Evolutionary conservation across 352 stramenopile species (phyloP).

Genomic region (Phytophthora crassamura): DNA sequence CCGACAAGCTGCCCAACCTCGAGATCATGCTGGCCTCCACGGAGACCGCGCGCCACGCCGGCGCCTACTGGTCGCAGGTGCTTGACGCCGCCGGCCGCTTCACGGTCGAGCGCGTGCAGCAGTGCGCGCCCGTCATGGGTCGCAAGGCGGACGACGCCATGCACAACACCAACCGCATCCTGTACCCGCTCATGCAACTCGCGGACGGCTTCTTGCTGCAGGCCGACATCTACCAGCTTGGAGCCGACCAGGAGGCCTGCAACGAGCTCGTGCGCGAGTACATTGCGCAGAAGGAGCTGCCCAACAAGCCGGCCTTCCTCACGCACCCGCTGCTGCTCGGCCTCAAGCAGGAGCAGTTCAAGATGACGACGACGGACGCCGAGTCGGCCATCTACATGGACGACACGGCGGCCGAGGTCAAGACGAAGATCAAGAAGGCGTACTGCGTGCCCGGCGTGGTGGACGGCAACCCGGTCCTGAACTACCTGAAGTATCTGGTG

Average conservation of each 20-base stretch:
- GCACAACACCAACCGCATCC: conserved; percentile 93
- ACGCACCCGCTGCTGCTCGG: conserved; percentile 98
- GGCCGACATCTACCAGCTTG: conserved; percentile 99
- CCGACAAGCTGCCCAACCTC: conserved; percentile 89
- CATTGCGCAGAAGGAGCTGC: conserved; percentile 88
- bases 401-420: conserved; percentile 94
- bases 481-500: conserved; percentile 97
- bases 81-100: conserved; percentile 92
- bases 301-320: conserved; percentile 92
- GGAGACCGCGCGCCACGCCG: conserved; percentile 90
- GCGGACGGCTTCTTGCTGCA: conserved; percentile 99
- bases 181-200: conserved; percentile 99
- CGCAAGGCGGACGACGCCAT: conserved; percentile 82
- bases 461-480: conserved; percentile 94
- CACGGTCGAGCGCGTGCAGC: conserved; percentile 94
- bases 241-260: conserved; percentile 96
- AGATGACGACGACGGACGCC: conserved; percentile 99
- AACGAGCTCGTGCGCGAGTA: conserved; percentile 98
- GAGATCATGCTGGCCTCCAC: conserved; percentile 98
- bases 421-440: conserved; percentile 99
- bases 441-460: conserved; percentile 95
- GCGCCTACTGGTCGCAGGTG: conserved; percentile 94
- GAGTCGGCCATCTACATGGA: conserved; percentile 99
- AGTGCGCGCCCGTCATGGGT: conserved; percentile 99
- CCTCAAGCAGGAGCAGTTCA: conserved; percentile 98